Base-by-base conservation (phyloP, 306 rosid species). In the Quercus gilva region DNA sequence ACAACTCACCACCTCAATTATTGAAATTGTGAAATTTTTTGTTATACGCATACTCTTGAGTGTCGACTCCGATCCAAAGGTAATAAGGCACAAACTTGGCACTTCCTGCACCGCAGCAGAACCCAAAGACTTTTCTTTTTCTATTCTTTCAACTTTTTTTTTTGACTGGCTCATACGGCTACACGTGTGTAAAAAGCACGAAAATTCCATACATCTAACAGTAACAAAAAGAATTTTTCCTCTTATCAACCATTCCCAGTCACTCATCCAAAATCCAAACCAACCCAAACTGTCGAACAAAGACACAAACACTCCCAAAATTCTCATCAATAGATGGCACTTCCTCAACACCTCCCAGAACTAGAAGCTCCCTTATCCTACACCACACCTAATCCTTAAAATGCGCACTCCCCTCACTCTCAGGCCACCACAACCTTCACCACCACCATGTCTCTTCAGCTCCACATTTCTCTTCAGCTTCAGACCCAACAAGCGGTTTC, bases 351-450 rank as follows among this genome's bases (percentile, higher is more conserved):
- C 57, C 73, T 31, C 8, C 77, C 5, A 29, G 43, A 17, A 37
- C 56, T 63, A 49, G 1, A 49, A 49, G 53, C 61, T 5, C 69
- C 23, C 77, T 71, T 60, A 79, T 81, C 83, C 76, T 81, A 4
- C 82, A 52, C 80, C 73, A 6, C 23, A 5, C 7, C 23, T 26
- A 12, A 74, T 13, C 17, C 78, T 71, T 87, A 92, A 76, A 73
- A 94, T 92, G 97, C 95, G 91, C 88, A 60, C 89, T 37, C 87
- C 86, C 35, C 78, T 80, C 71, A 74, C 78, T 55, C 76, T 85
- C 43, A 75, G 87, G 83, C 85, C 83, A 14, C 68, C 53, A 49
- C 53, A 49, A 49, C 53, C 91, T 7, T 25, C 52, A 8, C 81
- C 83, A 17, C 91, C 84, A 28, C 91, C 91, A 73, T 90, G 89